phyloP scores from a whole-genome alignment of 805 yeast species.

The Kodamaea lidongshanica region DNA sequence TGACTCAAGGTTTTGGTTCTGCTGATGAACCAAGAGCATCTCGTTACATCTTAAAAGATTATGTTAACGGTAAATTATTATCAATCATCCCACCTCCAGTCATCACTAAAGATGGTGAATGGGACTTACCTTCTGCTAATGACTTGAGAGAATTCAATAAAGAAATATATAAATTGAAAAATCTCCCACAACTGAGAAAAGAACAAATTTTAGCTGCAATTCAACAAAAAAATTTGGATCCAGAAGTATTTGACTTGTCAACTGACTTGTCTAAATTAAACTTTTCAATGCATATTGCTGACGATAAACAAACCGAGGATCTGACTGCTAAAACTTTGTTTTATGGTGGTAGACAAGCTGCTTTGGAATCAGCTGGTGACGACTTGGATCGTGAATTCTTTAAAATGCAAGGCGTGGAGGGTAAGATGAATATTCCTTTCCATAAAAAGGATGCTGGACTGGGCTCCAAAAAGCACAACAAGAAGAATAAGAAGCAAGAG shows the following conservation, averaged over 20 bases:
- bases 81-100: conserved; percentile 85
- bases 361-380: conserved; percentile 68
- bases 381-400: conserved; percentile 86
- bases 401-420: conserved; percentile 56
- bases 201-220: conserved; percentile 66
- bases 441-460: conserved; percentile 41
- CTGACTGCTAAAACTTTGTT: conserved; percentile 36
- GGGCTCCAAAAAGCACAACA: conserved; percentile 56
- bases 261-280: conserved; percentile 66
- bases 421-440: conserved; percentile 65
- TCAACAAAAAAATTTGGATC: conserved; percentile 44
- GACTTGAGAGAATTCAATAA: conserved; percentile 54
- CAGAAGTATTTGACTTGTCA: conserved; percentile 56
- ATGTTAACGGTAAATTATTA: conserved; percentile 83
- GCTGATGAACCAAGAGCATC: conserved; percentile 97
- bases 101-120: conserved; percentile 49
- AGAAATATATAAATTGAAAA: conserved; percentile 60
- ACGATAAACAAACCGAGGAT: conserved; percentile 14
- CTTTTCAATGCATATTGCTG: conserved; percentile 69
- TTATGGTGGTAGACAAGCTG: conserved; percentile 81
- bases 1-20: conserved; percentile 95
- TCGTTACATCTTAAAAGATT: conserved; percentile 86
- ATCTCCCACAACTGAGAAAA: conserved; percentile 66
- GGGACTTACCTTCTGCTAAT: conserved; percentile 43
- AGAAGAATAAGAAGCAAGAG: conserved; percentile 66